Conservation (phyloP, 2,329 filamentous ascomycete genomes). For the Pyrenophora graminea region DNA sequence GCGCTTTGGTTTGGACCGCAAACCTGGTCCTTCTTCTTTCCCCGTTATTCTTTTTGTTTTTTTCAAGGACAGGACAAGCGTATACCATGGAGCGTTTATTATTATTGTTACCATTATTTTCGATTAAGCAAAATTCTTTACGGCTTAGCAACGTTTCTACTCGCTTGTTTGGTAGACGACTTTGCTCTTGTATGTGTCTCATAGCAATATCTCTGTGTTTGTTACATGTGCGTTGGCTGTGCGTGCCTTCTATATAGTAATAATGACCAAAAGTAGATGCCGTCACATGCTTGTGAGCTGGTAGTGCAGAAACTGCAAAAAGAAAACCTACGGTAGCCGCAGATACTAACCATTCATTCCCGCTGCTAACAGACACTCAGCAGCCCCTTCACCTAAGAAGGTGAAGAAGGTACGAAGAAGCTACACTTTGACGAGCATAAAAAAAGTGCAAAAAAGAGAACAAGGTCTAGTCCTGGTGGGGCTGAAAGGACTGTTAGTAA, state of each 20-base stretch:
- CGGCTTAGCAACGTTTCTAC: no score
- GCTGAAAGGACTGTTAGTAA: conserved; percentile 9
- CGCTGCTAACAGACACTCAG: neutral
- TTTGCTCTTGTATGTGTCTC: no score
- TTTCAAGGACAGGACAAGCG: conserved; percentile 4
- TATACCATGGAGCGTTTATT: conserved; percentile 3
- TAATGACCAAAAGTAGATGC: no score
- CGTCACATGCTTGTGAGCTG: no score
- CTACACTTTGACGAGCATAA: neutral
- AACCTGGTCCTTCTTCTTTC: neutral
- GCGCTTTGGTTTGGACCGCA: neutral
- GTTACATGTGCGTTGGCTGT: no score
- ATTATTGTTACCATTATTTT: no score
- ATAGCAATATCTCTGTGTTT: no score
- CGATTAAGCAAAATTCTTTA: no score
- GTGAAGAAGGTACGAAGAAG: no score
- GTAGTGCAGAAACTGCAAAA: neutral
- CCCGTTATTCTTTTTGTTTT: neutral
- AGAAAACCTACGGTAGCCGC: neutral
- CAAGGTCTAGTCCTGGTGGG: conserved; percentile 16
- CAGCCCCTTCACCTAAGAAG: neutral
- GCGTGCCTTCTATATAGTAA: no score
- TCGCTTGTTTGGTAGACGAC: no score
- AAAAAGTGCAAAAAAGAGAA: conserved; percentile 6
- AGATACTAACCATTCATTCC: neutral